Conservation (phyloP, 768 basidiomycete genomes). For the Megacollybia marginata region DNA sequence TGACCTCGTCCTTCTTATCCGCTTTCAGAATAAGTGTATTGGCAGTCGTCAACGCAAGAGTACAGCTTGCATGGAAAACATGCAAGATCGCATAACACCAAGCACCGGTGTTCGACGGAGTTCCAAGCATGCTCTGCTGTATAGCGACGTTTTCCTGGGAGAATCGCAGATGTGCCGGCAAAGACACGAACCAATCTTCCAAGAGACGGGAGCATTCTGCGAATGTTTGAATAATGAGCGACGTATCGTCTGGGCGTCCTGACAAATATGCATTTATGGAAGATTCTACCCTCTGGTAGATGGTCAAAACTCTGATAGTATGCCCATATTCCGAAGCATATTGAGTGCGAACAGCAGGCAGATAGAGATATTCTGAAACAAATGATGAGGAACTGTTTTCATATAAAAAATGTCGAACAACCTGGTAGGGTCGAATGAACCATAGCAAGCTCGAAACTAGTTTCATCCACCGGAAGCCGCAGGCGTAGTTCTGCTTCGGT, state of each 20-base stretch:
- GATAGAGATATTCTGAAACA: slow-evolving; percentile 57
- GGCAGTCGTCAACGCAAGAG: slow-evolving; percentile 58
- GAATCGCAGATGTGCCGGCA: slow-evolving; percentile 69
- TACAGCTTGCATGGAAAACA: slow-evolving; percentile 60
- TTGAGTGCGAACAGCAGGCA: slow-evolving; percentile 50
- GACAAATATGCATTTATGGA: slow-evolving; percentile 47
- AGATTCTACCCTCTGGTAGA: slow-evolving; percentile 56
- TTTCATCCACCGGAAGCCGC: slow-evolving; percentile 74
- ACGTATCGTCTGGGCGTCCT: slow-evolving; percentile 10
- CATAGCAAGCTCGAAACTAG: slow-evolving; percentile 69
- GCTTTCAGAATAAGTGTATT: slow-evolving; percentile 18
- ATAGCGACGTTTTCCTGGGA: slow-evolving; percentile 60
- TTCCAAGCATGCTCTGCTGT: slow-evolving; percentile 74
- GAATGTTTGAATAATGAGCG: slow-evolving; percentile 19
- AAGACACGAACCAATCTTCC: slow-evolving; percentile 57
- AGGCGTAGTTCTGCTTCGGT: slow-evolving; percentile 42
- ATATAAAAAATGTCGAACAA: slow-evolving; percentile 10
- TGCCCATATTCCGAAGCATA: slow-evolving; percentile 73
- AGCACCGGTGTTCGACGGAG: slow-evolving; percentile 67
- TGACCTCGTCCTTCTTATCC: not conserved
- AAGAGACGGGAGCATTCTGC: slow-evolving; percentile 8
- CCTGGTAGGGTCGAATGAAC: slow-evolving; percentile 44
- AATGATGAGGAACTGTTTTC: slow-evolving; percentile 3
- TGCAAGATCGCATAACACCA: slow-evolving; percentile 82
- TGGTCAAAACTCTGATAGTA: slow-evolving; percentile 58